Evolutionary conservation across 2,329 filamentous ascomycete genomes (phyloP), one percentile per base, ranked within the genome.

Genomic region (Fusarium floridanum): DNA sequence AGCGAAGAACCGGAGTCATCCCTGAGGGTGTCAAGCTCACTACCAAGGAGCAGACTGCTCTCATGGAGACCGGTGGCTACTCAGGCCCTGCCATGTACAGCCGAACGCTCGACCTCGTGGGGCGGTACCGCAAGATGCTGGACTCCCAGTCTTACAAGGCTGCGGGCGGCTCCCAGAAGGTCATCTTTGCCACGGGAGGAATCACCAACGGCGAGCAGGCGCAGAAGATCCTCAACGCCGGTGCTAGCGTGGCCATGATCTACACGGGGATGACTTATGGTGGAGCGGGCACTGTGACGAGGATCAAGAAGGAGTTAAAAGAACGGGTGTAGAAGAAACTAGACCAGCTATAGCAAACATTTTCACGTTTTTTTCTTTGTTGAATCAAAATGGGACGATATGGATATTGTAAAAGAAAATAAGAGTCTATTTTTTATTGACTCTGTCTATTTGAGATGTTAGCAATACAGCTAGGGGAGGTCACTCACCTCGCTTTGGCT

Each of bases 141-240:
- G 92, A 94, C 72, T 83, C 86, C 36, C 82, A 85, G 64, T 77
- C 81, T 4, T 78, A 78, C 41, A 75, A 79, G 27, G 78, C 81
- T 17, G 79, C 82, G 34, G 81, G 83, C 24, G 80, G 79, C 14
- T 72, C 85, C 69, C 88, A 88, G 57, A 98, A 98, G 84, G 92
- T 95, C 62, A 93, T 99, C 70, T 98, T 98, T 81, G 96, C 96
- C 1, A 97, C 95, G 0, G 97, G 97, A 1, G 97, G 97, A 20
- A 96, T 99, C 80, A 97, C 93, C 1, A 96, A 93, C 74, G 97
- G 97, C 6, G 88, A 93, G 73, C 93, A 98, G 84, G 97, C 95
- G 10, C 85, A 94, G 16, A 88, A 94, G 83, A 90, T 96, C 8
- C 87, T 98, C 59, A 94, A 97, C 76, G 95, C 95, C 0, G 97